A percentile compares a stretch with the other conserved stretches of the same genome.
Evolutionary conservation across 164 flowering plant species (phyloP).

Genomic region (Piper longum): DNA sequence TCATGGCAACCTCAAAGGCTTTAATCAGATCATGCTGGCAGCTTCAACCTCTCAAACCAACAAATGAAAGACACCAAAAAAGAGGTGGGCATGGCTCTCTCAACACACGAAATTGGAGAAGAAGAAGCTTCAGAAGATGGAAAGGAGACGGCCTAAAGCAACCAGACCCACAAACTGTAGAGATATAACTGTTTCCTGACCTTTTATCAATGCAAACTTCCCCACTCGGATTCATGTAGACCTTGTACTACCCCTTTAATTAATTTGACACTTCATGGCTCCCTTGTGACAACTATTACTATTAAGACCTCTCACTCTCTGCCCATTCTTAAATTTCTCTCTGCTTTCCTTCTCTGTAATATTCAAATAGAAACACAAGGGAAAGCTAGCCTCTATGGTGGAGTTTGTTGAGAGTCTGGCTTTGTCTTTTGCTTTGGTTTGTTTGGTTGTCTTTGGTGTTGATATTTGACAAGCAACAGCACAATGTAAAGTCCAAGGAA

Average conservation of each 20-base stretch:
- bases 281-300: too few relatives aligned
- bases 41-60: conserved; percentile 70
- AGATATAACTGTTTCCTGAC: background rate
- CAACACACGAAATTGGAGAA: background rate
- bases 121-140: background rate
- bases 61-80: conserved; percentile 9
- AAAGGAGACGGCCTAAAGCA: background rate
- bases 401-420: conserved; percentile 14
- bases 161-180: too few relatives aligned
- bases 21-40: conserved; percentile 76
- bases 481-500: background rate
- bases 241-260: too few relatives aligned
- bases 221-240: too few relatives aligned
- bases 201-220: conserved; percentile 8
- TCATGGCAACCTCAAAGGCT: background rate
- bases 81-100: too few relatives aligned
- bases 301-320: too few relatives aligned
- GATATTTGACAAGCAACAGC: conserved; percentile 12
- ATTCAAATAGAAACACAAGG: conserved; percentile 2
- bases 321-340: too few relatives aligned
- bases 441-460: conserved; percentile 12
- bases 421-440: conserved; percentile 24
- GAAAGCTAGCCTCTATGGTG: conserved; percentile 20
- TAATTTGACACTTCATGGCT: too few relatives aligned
- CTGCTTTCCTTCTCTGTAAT: background rate